Evolutionary conservation across 768 basidiomycete genomes (phyloP), one percentile per base, ranked within the genome.

Genomic region (Dioszegia crocea): DNA sequence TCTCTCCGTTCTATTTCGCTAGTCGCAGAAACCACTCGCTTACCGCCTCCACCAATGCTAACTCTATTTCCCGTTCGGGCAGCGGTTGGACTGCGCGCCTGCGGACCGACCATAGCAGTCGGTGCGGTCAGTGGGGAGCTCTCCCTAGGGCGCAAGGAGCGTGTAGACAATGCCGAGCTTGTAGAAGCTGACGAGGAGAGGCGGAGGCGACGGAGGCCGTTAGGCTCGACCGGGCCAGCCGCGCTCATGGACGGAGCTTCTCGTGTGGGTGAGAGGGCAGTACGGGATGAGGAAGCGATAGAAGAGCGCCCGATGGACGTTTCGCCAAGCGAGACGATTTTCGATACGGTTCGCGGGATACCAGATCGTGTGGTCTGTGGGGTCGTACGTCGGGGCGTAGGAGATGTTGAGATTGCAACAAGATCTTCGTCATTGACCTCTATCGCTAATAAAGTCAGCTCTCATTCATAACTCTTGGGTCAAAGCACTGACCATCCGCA

Each of bases 391-490:
- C 17, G 74, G 73, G 49, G 60, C 67, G 80, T 24, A 1, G 46
- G 27, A 10, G 41, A 45, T 17, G 54, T 31, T 11, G n/a, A 19
- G 4, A 56, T 8, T 19, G 52, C 81, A 38, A 85, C 70, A 4
- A 92, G 84, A 56, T 92, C 90, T 48, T 88, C 86, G 5, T 85
- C 77, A 0, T 86, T 80, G 11, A 92, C 84, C 71, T 93, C 89
- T 52, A 93, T 83, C 71, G 88, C 91, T 91, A 66, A 2, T 50
- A 33, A 27, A 11, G n/a, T 52, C 36, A 56, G 54, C 11, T 5
- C n/a, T n/a, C 31, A 40, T 44, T 24, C 67, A 12, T 4, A 43
- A 31, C 30, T n/a, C 11, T 11, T n/a, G 2, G 5, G 52, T 12
- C 11, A 36, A 36, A 44, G n/a, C n/a, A 80, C 87, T 66, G 62